Evolutionary conservation across 345 rosid genomes (phyloP).

Genomic region (Corchorus olitorius): DNA sequence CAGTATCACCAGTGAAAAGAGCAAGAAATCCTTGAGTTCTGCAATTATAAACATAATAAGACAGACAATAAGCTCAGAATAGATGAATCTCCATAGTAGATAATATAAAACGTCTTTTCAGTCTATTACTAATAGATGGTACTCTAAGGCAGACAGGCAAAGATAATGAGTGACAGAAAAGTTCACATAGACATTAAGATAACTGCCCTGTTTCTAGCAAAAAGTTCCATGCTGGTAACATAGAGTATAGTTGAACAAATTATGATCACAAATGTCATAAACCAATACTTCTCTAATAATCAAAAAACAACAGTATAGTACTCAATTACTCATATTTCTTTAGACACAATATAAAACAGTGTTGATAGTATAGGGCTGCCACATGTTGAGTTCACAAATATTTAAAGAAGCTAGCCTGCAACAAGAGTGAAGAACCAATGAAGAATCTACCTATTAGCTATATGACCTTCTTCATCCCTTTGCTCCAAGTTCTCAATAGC

Average conservation of each 20-base stretch:
- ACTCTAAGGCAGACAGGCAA: not conserved
- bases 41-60: slow-evolving; percentile 17
- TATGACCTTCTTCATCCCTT: not conserved
- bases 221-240: not conserved
- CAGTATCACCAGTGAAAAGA: slow-evolving; percentile 95
- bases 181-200: not conserved
- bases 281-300: not conserved
- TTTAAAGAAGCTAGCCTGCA: not conserved
- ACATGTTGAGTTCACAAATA: not conserved
- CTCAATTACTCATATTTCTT: not conserved
- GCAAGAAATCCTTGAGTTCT: slow-evolving; percentile 97
- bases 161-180: not conserved
- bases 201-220: not conserved
- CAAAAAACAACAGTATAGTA: not conserved
- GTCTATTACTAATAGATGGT: not conserved
- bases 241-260: not conserved
- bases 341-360: not conserved
- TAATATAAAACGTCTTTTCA: not conserved
- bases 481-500: not conserved
- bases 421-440: not conserved
- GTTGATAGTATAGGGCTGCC: not conserved
- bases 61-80: not conserved
- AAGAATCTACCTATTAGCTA: not conserved
- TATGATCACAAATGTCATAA: not conserved
- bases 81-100: not conserved